Base-by-base conservation (phyloP, 176 grass and related monocot species). In the Calamus simplicifolius region DNA sequence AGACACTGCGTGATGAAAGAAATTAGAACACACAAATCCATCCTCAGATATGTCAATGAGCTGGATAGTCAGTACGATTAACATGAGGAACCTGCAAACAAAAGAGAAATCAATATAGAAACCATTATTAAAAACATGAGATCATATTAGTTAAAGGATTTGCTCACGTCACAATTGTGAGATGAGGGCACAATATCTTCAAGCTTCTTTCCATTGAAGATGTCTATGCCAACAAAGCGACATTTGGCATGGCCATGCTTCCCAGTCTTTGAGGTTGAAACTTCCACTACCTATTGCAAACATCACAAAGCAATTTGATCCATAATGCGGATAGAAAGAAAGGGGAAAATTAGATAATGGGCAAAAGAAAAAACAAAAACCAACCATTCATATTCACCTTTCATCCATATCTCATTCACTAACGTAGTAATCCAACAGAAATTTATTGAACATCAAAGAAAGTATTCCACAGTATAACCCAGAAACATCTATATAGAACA, bases 21-120 rank as follows among this genome's bases (percentile, higher is more conserved):
- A 38, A 5, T 59, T 48, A 58, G 12, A 78, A 66, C 85, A 53
- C 80, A 95, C 90, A 75, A 95, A 95, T 85, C 82, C 90, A 84
- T 95, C 90, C 79, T 95, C 90, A n/a, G 90, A 86, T 31, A 95
- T 95, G 66, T 95, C 90, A 76, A 95, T 95, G 57, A 95, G 77
- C 77, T 95, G 90, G n/a, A 55, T 76, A 95, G 35, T 95, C 90
- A 61, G 85, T 95, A 72, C 90, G 90, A 63, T 69, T 85, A 29
- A 95, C 90, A 76, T 95, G 90, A 27, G 85, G 90, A 63, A 95
- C 82, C 90, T 95, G 74, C 21, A 62, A 63, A 55, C 60, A 7
- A 38, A n/a, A 17, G 21, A 4, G 29, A 69, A 74, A 8, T 4
- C 4, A 79, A 1, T 59, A 62, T 14, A 5, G 65, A 71, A 25